Evolutionary conservation across 768 basidiomycete genomes (phyloP), one percentile per base, ranked within the genome.

Genomic region (Tremella fuciformis): DNA sequence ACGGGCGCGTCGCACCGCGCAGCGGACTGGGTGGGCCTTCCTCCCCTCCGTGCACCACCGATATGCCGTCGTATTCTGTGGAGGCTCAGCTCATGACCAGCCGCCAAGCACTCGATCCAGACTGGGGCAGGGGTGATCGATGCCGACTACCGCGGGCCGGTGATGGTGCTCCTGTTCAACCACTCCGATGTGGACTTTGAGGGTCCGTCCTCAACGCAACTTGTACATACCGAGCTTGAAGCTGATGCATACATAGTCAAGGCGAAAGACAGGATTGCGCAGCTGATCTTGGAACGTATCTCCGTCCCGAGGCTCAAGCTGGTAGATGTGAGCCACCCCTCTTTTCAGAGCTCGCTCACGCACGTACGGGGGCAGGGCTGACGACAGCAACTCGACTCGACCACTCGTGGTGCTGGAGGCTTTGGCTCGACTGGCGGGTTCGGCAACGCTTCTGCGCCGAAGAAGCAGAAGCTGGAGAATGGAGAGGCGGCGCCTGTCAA

Each of bases 101-200:
- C 96, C 18, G 88, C 89, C 15, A 99, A 99, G 74, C 92, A 90
- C 76, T 91, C 91, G 85, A 97, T 98, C 58, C 89, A 93, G 73
- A 98, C 94, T 0, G 96, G 96, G 1, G 96, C 96, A 11, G 96
- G 94, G 19, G 96, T 99, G 7, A 84, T 99, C 51, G 96, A 99
- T 63, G 89, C 91, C 7, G 96, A 99, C 76, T 98, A 99, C 77
- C 83, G 96, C 53, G 96, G 96, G 19, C 80, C 85, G 13, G 84
- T 99, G 47, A 91, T 87, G 71, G 89, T 98, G 37, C 81, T 99
- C 25, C 81, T 99, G 44, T 97, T 91, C 84, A 98, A 99, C 75
- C 83, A 86, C 56, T 88, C 88, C 0, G 90, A 96, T 76, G 81
- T 84, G 58, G 91, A 97, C 69, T 99, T 97, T 72, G 80, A 87